Percentiles rank a stretch among this genome's conserved stretches.
Evolutionary conservation across 768 basidiomycete species (phyloP).

Genomic region (Tephrocybe sp.): DNA sequence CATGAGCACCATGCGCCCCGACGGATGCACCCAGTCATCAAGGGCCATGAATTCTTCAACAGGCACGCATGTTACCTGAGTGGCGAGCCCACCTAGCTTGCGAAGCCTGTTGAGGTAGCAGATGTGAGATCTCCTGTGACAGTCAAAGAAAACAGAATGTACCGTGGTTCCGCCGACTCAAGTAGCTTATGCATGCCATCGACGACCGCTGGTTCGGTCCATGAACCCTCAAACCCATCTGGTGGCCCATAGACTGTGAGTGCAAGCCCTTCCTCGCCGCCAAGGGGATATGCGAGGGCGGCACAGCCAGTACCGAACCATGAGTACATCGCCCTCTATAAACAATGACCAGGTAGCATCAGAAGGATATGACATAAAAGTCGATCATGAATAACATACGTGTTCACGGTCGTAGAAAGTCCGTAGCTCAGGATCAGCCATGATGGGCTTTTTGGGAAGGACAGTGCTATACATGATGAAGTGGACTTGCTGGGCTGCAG

Average conservation of each 20-base stretch:
- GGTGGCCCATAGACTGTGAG: slow-evolving; percentile 28
- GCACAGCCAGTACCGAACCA: slow-evolving; percentile 33
- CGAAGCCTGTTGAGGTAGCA: not conserved
- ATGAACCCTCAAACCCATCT: slow-evolving; percentile 27
- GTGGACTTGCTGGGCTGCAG: slow-evolving; percentile 12
- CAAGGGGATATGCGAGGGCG: slow-evolving; percentile 32
- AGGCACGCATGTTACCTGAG: slow-evolving; percentile 31
- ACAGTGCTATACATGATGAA: slow-evolving; percentile 43
- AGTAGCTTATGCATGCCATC: slow-evolving; percentile 28
- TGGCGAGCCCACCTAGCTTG: slow-evolving; percentile 26
- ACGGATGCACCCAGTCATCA: slow-evolving; percentile 52
- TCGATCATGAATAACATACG: slow-evolving; percentile 15
- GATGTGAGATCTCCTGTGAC: not conserved
- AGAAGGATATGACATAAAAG: not conserved
- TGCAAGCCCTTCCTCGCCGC: slow-evolving; percentile 28
- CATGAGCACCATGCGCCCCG: slow-evolving; percentile 43
- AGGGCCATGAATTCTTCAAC: slow-evolving; percentile 36
- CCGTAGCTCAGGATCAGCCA: slow-evolving; percentile 36
- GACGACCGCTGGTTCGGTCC: slow-evolving; percentile 27
- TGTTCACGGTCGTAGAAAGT: slow-evolving; percentile 24
- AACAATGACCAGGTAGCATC: not conserved
- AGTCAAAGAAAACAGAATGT: slow-evolving; percentile 1
- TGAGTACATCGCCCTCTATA: slow-evolving; percentile 26
- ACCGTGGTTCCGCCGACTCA: slow-evolving; percentile 37
- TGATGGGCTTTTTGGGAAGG: slow-evolving; percentile 36